These are phyloP conservation scores for Dimocarpus longan DNA, from an alignment of 345 rosid species.

Conservation along the genomic window DNA sequence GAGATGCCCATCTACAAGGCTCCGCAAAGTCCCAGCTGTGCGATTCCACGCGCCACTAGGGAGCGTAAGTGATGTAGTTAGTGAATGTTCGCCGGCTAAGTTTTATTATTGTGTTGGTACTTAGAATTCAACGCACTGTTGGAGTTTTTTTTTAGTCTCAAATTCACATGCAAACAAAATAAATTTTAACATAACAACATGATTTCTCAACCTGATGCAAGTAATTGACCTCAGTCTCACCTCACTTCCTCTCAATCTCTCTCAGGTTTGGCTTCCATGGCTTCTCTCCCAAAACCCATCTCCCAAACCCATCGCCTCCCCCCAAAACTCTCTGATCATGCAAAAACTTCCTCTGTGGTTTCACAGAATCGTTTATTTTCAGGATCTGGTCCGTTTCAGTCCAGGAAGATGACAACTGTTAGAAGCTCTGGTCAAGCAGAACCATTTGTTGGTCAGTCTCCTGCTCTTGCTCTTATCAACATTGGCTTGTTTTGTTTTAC, in stretches of 20 bases:
- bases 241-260: not conserved
- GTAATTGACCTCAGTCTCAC: not conserved
- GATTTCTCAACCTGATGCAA: not conserved
- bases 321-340: constrained; percentile 18
- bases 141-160: too few species aligned
- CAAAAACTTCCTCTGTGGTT: not conserved
- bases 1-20: too few species aligned
- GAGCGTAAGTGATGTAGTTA: not conserved
- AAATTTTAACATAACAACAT: too few species aligned
- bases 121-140: not conserved
- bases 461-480: not conserved
- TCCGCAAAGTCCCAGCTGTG: not conserved
- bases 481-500: not conserved
- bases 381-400: constrained; percentile 24
- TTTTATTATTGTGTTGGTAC: not conserved
- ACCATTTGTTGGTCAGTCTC: constrained; percentile 36
- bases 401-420: constrained; percentile 14
- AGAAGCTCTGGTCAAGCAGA: constrained; percentile 35
- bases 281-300: constrained; percentile 29
- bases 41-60: constrained; percentile 8
- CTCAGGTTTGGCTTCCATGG: constrained; percentile 33
- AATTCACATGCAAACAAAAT: too few species aligned
- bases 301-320: constrained; percentile 19
- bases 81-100: not conserved
- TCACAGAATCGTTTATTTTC: constrained; percentile 23